Evolutionary conservation across 176 grass and related monocot species (phyloP).

Genomic region (Themeda triandra): DNA sequence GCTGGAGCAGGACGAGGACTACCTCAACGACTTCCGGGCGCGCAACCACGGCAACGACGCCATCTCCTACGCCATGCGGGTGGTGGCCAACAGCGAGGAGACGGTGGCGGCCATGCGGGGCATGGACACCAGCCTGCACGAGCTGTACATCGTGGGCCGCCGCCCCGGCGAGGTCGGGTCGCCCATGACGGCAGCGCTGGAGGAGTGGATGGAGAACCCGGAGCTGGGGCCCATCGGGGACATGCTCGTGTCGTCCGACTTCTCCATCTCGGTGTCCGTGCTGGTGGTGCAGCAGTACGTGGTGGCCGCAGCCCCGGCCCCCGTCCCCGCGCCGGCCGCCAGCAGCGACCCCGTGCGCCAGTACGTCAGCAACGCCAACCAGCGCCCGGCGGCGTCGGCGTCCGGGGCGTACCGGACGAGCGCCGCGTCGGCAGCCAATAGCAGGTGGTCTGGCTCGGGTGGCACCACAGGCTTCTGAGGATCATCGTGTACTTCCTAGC

Average conservation of each 20-base stretch:
- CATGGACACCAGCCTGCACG: conserved; percentile 53
- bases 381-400: conserved; percentile 25
- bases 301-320: conserved; percentile 1
- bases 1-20: conserved; percentile 65
- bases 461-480: conserved; percentile 36
- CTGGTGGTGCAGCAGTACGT: conserved; percentile 82
- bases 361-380: conserved; percentile 56
- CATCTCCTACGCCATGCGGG: conserved; percentile 42
- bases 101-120: conserved; percentile 54
- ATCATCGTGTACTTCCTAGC: not conserved
- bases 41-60: conserved; percentile 39
- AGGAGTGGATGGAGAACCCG: conserved; percentile 79
- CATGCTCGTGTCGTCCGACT: conserved; percentile 80
- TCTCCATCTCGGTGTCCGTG: conserved; percentile 59
- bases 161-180: conserved; percentile 44
- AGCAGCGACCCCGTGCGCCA: conserved; percentile 34
- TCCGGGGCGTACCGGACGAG: conserved; percentile 13
- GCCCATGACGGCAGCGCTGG: conserved; percentile 53
- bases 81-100: conserved; percentile 66
- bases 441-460: conserved; percentile 37
- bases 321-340: not conserved
- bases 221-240: conserved; percentile 89
- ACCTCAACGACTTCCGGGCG: conserved; percentile 59
- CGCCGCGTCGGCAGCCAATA: conserved; percentile 10
- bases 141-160: conserved; percentile 73